Conservation (phyloP, 306 rosid genomes). For the Arachis stenosperma region DNA sequence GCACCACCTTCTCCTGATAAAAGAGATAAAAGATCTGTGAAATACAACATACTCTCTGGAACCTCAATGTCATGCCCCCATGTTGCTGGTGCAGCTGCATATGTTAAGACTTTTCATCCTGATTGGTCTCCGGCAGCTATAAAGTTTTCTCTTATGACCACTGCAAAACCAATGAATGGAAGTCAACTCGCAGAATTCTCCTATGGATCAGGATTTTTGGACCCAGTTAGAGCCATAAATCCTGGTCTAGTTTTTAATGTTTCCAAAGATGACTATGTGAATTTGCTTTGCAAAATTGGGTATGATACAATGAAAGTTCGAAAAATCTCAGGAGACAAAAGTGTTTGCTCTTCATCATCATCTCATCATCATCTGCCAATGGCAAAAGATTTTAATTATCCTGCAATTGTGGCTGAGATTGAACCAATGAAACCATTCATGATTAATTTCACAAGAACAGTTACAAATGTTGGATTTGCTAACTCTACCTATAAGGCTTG, state of each 20-base stretch:
- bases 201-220: conserved; percentile 44
- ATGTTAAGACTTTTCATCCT: not conserved
- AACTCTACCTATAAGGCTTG: not conserved
- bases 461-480: not conserved
- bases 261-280: conserved; percentile 28
- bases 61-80: conserved; percentile 46
- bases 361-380: not conserved
- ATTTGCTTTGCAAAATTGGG: conserved; percentile 38
- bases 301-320: not conserved
- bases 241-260: conserved; percentile 37
- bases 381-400: conserved; percentile 45
- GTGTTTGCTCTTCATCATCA: not conserved
- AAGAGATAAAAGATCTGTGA: conserved; percentile 4
- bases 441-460: not conserved
- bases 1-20: not conserved
- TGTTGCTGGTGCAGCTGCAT: conserved; percentile 33
- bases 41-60: conserved; percentile 32
- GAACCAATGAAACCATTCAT: not conserved
- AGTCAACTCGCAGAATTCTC: conserved; percentile 34
- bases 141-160: conserved; percentile 38
- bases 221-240: conserved; percentile 35
- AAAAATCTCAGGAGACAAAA: not conserved
- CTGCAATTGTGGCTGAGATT: conserved; percentile 36
- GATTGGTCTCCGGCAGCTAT: not conserved
- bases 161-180: conserved; percentile 31